phyloP scores from a whole-genome alignment of 2,329 filamentous ascomycete species.

The Epichloe gansuensis region DNA sequence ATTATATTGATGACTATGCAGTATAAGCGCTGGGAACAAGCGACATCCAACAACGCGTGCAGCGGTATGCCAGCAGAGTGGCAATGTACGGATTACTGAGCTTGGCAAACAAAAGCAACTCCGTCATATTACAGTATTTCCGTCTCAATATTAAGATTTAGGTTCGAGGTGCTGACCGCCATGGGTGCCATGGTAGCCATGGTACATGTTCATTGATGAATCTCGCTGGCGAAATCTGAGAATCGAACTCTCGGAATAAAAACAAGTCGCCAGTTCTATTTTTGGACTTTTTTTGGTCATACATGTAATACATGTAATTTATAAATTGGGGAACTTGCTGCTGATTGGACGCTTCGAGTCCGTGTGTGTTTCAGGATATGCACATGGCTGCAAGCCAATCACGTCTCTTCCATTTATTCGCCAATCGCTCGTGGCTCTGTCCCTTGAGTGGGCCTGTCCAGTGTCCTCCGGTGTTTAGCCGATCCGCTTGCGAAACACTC shows the following conservation, averaged over 20 bases:
- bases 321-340: background rate
- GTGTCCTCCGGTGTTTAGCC: conserved; percentile 2
- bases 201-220: background rate
- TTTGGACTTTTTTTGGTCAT: conserved; percentile 7
- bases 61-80: no score
- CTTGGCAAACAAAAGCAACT: no score
- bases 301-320: no score
- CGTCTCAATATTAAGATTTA: no score
- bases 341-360: conserved; percentile 8
- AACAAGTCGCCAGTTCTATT: conserved; percentile 7
- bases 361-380: conserved; percentile 13
- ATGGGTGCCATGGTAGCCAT: no score
- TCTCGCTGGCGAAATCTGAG: background rate
- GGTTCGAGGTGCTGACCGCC: no score
- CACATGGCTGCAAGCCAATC: conserved; percentile 9
- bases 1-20: no score
- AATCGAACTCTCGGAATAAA: background rate
- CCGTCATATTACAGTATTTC: no score
- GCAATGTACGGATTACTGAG: no score
- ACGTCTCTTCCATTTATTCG: background rate
- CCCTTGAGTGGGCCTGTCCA: background rate
- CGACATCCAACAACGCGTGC: no score
- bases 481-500: background rate
- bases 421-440: background rate
- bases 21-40: no score